phyloP scores from a whole-genome alignment of 1,139 yeast genomes.

The Scheffersomyces lignicola region DNA sequence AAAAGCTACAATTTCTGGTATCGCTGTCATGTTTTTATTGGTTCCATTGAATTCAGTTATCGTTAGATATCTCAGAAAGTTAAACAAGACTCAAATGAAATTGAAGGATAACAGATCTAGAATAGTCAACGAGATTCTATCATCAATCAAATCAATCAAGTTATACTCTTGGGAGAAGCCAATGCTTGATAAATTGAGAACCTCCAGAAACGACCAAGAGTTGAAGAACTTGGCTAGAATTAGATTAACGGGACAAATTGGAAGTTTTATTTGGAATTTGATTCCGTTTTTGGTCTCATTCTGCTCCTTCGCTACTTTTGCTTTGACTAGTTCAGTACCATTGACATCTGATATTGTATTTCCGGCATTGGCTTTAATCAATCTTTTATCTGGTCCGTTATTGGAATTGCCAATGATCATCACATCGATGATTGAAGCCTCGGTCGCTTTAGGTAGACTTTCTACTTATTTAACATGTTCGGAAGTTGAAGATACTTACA shows the following conservation, averaged over 20 bases:
- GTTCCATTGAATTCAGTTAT: conserved; percentile 30
- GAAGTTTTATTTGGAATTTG: conserved; percentile 28
- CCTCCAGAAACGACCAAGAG: conserved; percentile 32
- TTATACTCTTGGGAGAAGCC: conserved; percentile 37
- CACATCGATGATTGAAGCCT: conserved; percentile 27
- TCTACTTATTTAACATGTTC: conserved; percentile 24
- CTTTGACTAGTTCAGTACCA: conserved; percentile 16
- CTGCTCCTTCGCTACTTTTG: conserved; percentile 22
- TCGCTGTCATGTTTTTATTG: conserved; percentile 23
- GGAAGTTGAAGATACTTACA: conserved; percentile 23
- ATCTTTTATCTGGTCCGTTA: conserved; percentile 30
- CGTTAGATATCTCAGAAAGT: conserved; percentile 47
- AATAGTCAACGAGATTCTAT: conserved; percentile 33
- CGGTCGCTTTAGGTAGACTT: conserved; percentile 29
- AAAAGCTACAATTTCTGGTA: conserved; percentile 31
- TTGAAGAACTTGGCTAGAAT: conserved; percentile 23
- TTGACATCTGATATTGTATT: conserved; percentile 34
- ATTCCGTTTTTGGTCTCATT: conserved; percentile 33
- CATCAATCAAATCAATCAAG: conserved; percentile 35
- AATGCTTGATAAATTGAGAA: conserved; percentile 27
- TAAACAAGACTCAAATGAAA: conserved; percentile 64
- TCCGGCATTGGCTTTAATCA: conserved; percentile 35
- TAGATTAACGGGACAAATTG: conserved; percentile 27
- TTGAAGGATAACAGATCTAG: conserved; percentile 46
- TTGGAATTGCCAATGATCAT: conserved; percentile 28